Base-by-base conservation (phyloP, 306 rosid genomes). In the Arachis stenosperma region DNA sequence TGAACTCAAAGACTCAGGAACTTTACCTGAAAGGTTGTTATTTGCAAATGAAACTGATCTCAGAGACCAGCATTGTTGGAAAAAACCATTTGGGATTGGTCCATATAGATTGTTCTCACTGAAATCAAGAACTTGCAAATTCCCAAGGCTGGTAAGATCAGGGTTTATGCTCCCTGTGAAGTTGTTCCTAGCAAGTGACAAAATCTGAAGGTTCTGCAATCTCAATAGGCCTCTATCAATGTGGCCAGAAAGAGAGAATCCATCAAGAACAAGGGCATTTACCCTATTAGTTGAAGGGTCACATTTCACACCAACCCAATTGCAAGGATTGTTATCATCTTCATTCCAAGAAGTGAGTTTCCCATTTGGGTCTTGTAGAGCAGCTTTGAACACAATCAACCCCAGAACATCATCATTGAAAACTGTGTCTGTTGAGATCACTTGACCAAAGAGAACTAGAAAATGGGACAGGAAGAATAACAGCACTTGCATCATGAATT, bases 361-460 rank as follows among this genome's bases (percentile, higher is more conserved):
- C 15, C 73, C 84, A 59, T 81, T 50, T 9, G 96, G 98, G 75
- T 94, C 97, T 54, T 75, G 70, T 30, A 94, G 59, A 9, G 96
- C 95, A 17, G 95, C 95, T 73, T 94, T 91, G 73, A 94, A 94
- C 12, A 94, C 88, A 65, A 94, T 86, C 84, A 94, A 70, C 2
- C 96, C 98, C 81, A 84, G 36, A n/a, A 91, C 81, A 61, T 94
- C 98, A 75, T 94, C 98, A 76, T 91, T 94, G 87, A 94, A 86
- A 63, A 52, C 80, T 37, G 90, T 71, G 76, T 89, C 85, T 60
- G 65, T 7, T 44, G 88, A 79, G 71, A 58, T 74, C 65, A 83
- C 81, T 0, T 89, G 82, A 82, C 75, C 67, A 59, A 78, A 59
- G 22, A 88, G 43, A 78, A 86, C 70, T 56, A 85, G 52, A 68